Evolutionary conservation across 176 grass and related monocot species (phyloP).

Genomic region (Aegilops umbellulata): DNA sequence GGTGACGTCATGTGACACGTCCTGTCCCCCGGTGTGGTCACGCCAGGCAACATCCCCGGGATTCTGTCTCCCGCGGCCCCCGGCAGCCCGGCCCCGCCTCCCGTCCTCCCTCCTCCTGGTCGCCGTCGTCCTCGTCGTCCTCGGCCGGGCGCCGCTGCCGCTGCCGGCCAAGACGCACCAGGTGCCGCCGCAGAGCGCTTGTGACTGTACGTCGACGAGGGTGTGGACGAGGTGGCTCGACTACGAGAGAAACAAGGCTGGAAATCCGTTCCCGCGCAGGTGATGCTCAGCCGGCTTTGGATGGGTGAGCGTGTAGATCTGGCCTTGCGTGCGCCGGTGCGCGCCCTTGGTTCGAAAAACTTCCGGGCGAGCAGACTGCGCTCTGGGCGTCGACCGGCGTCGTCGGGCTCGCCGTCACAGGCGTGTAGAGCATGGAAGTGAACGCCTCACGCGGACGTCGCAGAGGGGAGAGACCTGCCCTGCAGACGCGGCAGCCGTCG

Average conservation of each 20-base stretch:
- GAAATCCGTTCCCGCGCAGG: not conserved
- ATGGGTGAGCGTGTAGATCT: too few species aligned
- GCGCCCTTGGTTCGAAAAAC: not conserved
- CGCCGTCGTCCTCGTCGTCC: not conserved
- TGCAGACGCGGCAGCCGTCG: not conserved
- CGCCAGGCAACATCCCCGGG: conserved; percentile 39
- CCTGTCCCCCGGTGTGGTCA: conserved; percentile 42
- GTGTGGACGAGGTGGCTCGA: not conserved
- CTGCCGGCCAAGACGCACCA: not conserved
- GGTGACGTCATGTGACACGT: conserved; percentile 51
- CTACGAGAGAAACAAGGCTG: not conserved
- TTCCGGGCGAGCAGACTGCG: not conserved
- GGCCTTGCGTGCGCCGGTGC: too few species aligned
- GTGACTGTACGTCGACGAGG: not conserved
- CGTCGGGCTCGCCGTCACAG: not conserved
- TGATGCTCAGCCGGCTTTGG: not conserved
- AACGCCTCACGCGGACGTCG: not conserved
- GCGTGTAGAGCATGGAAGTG: not conserved
- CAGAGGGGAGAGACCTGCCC: not conserved
- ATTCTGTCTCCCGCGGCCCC: conserved; percentile 34
- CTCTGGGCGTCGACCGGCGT: not conserved
- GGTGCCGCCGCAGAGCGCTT: not conserved
- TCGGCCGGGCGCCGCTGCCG: not conserved
- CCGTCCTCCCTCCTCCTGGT: not conserved
- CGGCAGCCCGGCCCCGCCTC: not conserved